Percentiles rank a stretch among this genome's conserved stretches.
These are phyloP conservation scores for Lumnitzera racemosa DNA, from an alignment of 345 rosid genomes.

Conservation along the genomic window DNA sequence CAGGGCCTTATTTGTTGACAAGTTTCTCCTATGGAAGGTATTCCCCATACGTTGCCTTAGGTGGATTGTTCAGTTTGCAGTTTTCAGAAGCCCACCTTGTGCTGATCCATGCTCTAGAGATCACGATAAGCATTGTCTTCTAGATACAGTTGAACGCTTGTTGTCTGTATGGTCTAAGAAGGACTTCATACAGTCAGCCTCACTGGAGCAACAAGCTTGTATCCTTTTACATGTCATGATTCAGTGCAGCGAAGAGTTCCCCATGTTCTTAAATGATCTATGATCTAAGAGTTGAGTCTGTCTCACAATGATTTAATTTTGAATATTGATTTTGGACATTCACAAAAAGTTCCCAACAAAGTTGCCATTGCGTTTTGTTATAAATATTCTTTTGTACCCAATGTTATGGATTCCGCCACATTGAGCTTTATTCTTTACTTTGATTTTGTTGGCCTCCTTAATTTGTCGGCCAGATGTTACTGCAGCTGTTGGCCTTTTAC, in stretches of 20 bases:
- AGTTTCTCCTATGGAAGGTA: slow-evolving; percentile 91
- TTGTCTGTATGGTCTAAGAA: slow-evolving; percentile 66
- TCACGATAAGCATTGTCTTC: slow-evolving; percentile 28
- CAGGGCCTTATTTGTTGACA: slow-evolving; percentile 82
- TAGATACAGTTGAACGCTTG: slow-evolving; percentile 52
- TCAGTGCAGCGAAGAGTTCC: not conserved
- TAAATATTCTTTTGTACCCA: too few relatives aligned
- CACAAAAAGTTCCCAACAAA: too few relatives aligned
- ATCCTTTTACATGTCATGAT: slow-evolving; percentile 40
- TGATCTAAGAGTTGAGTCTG: not conserved
- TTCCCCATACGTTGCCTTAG: slow-evolving; percentile 77
- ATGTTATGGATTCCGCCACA: not conserved
- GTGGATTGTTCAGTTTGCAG: slow-evolving; percentile 88
- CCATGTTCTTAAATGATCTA: slow-evolving; percentile 4
- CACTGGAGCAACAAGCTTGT: slow-evolving; percentile 95
- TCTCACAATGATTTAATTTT: too few relatives aligned
- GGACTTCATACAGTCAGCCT: slow-evolving; percentile 66
- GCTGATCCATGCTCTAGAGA: slow-evolving; percentile 36
- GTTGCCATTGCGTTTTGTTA: not conserved
- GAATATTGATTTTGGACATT: too few relatives aligned
- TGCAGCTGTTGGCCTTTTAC: slow-evolving; percentile 80
- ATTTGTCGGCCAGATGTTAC: slow-evolving; percentile 56
- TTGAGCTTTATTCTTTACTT: not conserved
- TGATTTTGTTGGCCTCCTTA: slow-evolving; percentile 23
- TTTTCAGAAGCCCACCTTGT: slow-evolving; percentile 60